Evolutionary conservation across 176 grass and related monocot species (phyloP).

Genomic region (Poa pratensis): DNA sequence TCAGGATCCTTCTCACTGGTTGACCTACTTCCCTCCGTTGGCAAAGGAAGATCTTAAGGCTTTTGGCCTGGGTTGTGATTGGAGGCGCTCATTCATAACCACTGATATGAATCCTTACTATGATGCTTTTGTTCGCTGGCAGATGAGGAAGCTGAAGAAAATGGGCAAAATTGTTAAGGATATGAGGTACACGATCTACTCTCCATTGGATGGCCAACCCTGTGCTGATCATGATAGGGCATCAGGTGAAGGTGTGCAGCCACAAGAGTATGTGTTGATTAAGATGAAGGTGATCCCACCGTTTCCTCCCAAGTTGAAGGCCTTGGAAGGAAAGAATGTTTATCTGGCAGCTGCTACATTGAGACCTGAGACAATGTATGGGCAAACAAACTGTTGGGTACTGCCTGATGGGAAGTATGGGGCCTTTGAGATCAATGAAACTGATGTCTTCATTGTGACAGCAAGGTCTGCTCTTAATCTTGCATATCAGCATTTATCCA

Average conservation of each 20-base stretch:
- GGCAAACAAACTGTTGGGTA: constrained; percentile 86
- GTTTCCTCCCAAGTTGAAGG: constrained; percentile 67
- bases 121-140: constrained; percentile 82
- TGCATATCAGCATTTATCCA: constrained; percentile 73
- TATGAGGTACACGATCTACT: constrained; percentile 76
- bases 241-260: constrained; percentile 68
- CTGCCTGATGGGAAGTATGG: constrained; percentile 74
- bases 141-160: constrained; percentile 79
- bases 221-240: constrained; percentile 81
- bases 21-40: constrained; percentile 64
- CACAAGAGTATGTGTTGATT: constrained; percentile 83
- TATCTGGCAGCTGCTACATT: constrained; percentile 80
- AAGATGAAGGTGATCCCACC: constrained; percentile 79
- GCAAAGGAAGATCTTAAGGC: constrained; percentile 65
- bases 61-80: constrained; percentile 77
- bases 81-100: constrained; percentile 80
- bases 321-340: constrained; percentile 71
- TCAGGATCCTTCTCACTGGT: constrained; percentile 76
- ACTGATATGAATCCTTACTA: constrained; percentile 81
- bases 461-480: constrained; percentile 75
- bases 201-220: constrained; percentile 81
- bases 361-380: constrained; percentile 86
- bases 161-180: constrained; percentile 82
- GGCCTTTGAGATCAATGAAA: constrained; percentile 84
- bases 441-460: constrained; percentile 79